Base-by-base conservation (phyloP, 805 yeast genomes). In the Nakazawaea peltata region DNA sequence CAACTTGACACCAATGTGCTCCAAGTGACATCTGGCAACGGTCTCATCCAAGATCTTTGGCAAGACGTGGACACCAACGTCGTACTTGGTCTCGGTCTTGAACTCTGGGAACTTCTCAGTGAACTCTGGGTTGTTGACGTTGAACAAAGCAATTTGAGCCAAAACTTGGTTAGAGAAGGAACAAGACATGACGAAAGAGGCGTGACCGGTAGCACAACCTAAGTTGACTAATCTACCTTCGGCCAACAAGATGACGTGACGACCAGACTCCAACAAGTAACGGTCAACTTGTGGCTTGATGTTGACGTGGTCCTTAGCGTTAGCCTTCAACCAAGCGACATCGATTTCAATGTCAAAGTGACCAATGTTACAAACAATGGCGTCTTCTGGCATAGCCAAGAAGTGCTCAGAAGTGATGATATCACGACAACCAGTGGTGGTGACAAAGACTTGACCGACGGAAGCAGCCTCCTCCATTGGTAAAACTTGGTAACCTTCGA, bases 121-220 rank as follows among this genome's bases (percentile, higher is more conserved):
- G 85, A 92, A 90, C 45, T 59, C 77, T 42, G 62, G 68, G 70
- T 90, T 87, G 46, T 80, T 57, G 56, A 94, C 78, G 67, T 87
- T 90, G 94, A 73, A 90, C 62, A 88, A 72, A 56, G 97, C 97
- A 58, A 88, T 90, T 74, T 90, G 98, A 54, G 98, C 98, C 62
- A 90, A 76, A 47, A 90, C 97, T 75, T 90, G 98, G 84, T 90
- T 90, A 55, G 97, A 85, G 94, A 90, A 90, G 38, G 97, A 92
- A 73, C 97, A 92, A 45, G 97, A 87, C 98, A 90, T 90, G 59
- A 90, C 98, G 62, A 90, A 90, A 28, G 97, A 86, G 34, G 97
- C 83, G 77, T 90, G 98, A 63, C 98, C 98, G 57, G 97, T 90
- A 63, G 97, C 98, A 74, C 97, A 92, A 57, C 98, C 98, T 63